A percentile compares a stretch with the other conserved stretches of the same genome.
phyloP scores from a whole-genome alignment of 805 yeast species.

The Candida peoriensis region DNA sequence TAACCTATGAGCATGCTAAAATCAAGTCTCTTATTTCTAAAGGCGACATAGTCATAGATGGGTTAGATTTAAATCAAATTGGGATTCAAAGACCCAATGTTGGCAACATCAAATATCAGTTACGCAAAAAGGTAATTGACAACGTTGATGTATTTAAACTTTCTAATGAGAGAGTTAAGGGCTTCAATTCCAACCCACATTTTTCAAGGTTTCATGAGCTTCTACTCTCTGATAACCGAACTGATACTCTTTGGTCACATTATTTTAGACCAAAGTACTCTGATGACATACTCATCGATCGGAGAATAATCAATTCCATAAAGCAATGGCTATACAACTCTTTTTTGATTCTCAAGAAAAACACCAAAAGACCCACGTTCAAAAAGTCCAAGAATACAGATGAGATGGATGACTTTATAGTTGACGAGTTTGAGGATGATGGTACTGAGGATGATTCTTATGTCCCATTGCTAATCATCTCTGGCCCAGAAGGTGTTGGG shows the following conservation, averaged over 20 bases:
- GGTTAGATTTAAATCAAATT: neutral
- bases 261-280: conserved; percentile 26
- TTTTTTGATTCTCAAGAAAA: conserved; percentile 28
- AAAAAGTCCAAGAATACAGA: conserved; percentile 19
- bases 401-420: conserved; percentile 30
- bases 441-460: conserved; percentile 30
- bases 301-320: conserved; percentile 16
- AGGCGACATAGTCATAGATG: neutral
- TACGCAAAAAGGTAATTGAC: neutral
- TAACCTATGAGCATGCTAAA: conserved; percentile 3
- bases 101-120: neutral
- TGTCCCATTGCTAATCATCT: conserved; percentile 59
- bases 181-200: neutral
- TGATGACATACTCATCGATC: conserved; percentile 27
- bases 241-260: conserved; percentile 24
- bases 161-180: conserved; percentile 1
- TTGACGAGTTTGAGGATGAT: conserved; percentile 25
- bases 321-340: conserved; percentile 29
- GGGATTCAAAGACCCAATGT: neutral
- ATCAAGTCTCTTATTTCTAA: neutral
- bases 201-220: conserved; percentile 5
- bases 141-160: neutral
- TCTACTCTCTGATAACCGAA: neutral
- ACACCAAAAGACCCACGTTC: conserved; percentile 30
- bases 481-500: conserved; percentile 73